Percentiles rank a stretch among this genome's conserved stretches.
Evolutionary conservation across 2,329 filamentous ascomycete species (phyloP).

Genomic region (Rutstroemia sp.): DNA sequence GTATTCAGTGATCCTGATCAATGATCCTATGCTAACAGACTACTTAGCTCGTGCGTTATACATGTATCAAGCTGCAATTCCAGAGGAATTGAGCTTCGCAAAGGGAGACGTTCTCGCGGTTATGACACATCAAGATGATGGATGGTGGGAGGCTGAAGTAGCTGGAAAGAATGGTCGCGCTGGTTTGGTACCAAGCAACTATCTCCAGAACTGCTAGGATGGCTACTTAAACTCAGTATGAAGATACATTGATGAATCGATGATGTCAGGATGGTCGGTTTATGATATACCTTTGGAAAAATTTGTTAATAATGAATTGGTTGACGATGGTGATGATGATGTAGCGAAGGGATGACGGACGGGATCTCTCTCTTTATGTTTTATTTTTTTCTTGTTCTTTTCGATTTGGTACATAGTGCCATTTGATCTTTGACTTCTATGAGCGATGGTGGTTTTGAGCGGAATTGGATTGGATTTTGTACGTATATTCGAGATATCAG

Average conservation of each 20-base stretch:
- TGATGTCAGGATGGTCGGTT: background rate
- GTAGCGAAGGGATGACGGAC: background rate
- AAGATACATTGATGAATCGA: background rate
- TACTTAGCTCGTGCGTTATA: constrained; percentile 80
- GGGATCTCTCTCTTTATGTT: background rate
- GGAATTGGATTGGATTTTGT: background rate
- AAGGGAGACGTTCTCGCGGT: constrained; percentile 92
- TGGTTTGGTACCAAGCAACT: constrained; percentile 63
- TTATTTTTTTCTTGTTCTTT: background rate
- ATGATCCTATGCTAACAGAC: constrained; percentile 17
- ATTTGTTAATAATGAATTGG: background rate
- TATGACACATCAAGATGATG: constrained; percentile 87
- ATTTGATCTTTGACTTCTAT: background rate
- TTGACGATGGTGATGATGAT: background rate
- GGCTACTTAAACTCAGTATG: background rate
- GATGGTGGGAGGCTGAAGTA: constrained; percentile 98
- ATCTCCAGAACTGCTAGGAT: constrained; percentile 37
- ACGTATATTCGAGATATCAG: background rate
- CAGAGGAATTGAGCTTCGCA: constrained; percentile 84
- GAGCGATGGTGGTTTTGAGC: background rate
- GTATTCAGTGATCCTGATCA: constrained; percentile 32
- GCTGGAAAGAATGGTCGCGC: constrained; percentile 55
- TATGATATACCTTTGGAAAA: background rate
- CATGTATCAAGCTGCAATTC: constrained; percentile 88
- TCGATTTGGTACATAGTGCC: too few species aligned